A percentile compares a stretch with the other conserved stretches of the same genome.
Conservation (phyloP, 805 yeast genomes). For the Metschnikowia colocasiae region DNA sequence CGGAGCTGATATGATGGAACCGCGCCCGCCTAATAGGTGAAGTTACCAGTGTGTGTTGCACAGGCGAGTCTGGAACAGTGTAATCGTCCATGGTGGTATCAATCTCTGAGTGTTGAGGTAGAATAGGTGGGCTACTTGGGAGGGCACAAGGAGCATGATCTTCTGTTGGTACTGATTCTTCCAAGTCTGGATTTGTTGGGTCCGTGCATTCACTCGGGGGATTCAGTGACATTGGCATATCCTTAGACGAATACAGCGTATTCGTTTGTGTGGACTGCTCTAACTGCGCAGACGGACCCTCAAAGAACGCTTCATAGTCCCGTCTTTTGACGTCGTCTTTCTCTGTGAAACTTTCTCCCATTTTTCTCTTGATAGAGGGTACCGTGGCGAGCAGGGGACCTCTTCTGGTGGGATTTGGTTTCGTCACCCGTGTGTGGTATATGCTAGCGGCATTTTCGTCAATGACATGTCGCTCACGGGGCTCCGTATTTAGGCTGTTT, state of each 20-base stretch:
- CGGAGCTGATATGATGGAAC: slow-evolving; percentile 24
- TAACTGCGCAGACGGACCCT: not conserved
- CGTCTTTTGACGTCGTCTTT: slow-evolving; percentile 38
- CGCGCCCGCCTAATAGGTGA: slow-evolving; percentile 3
- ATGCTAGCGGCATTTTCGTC: slow-evolving; percentile 45
- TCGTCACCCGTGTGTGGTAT: slow-evolving; percentile 37
- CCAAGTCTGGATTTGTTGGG: slow-evolving; percentile 8
- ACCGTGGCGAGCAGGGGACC: slow-evolving; percentile 22
- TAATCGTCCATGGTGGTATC: slow-evolving; percentile 25
- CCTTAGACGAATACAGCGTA: not conserved
- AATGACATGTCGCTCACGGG: slow-evolving; percentile 35
- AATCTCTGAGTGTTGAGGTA: slow-evolving; percentile 30
- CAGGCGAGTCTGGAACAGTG: slow-evolving; percentile 30
- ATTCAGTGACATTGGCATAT: not conserved
- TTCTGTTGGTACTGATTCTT: not conserved
- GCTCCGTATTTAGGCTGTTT: slow-evolving; percentile 35
- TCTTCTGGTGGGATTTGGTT: slow-evolving; percentile 11
- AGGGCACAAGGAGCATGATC: slow-evolving; percentile 4
- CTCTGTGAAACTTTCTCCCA: slow-evolving; percentile 43
- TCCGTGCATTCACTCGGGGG: slow-evolving; percentile 4
- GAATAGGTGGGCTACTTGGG: slow-evolving; percentile 41
- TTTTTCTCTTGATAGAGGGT: slow-evolving; percentile 38
- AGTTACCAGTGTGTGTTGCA: slow-evolving; percentile 8
- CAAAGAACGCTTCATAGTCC: slow-evolving; percentile 18
- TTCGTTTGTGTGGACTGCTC: not conserved